Base-by-base conservation (phyloP, 495 filamentous ascomycete genomes). In the Neurospora discreta region DNA sequence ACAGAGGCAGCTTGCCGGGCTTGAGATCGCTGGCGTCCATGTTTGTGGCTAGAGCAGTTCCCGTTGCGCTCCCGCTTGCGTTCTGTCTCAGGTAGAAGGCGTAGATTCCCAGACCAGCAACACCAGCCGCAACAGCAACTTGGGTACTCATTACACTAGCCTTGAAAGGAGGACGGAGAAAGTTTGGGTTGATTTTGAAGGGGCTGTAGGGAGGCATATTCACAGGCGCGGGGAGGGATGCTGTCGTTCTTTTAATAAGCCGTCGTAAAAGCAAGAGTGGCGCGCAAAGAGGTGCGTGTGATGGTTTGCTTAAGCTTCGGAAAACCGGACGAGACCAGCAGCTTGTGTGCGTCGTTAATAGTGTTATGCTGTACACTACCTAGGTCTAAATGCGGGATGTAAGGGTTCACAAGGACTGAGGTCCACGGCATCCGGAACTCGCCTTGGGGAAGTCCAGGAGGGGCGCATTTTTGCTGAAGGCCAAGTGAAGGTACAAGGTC, bases 41-140 rank as follows among this genome's bases (percentile, higher is more conserved):
- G 71, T 33, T 39, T 36, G 15, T n/a, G 1, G 41, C 44, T 26
- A 69, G 16, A 11, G 42, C 44, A 36, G 75, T 20, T 60, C 18
- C 60, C 40, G 42, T 44, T n/a, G 71, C 39, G 68, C 69, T 42
- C 15, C 46, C 44, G 18, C 68, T 40, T 38, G 52, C 52, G 52
- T 38, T 58, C 41, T 16, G 52, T 20, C 75, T 72, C 71, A 41
- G n/a, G 72, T 77, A 80, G 26, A 77, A 68, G 11, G 75, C 77
- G 52, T 76, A 76, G 3, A 73, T 73, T 69, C 78, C 78, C 42
- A 77, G 69, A 68, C 78, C 78, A 15, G 75, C 78, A 5, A 75
- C 74, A 72, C 75, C 78, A 38, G 74, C 80, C 13, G 73, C 77
- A 52, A 78, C 44, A 18, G 75, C 72, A 11, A 80, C 72, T 71